Base-by-base conservation (phyloP, 805 yeast genomes). In the Ogataea ramenticola region DNA sequence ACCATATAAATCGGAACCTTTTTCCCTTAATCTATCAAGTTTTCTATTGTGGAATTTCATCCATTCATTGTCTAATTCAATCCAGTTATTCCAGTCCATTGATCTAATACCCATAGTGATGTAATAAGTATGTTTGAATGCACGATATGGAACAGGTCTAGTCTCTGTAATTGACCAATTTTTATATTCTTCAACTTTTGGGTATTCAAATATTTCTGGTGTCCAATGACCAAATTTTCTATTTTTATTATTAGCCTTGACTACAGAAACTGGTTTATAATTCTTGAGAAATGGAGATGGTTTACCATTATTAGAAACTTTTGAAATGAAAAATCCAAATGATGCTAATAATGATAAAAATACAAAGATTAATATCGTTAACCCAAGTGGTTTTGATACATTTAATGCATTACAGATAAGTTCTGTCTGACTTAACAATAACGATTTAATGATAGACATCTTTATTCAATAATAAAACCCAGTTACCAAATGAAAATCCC, bases 61-160 rank as follows among this genome's bases (percentile, higher is more conserved):
- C 83, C 84, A 82, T 60, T 81, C 80, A 47, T 77, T 79, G 57
- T 81, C 87, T 46, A 82, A 65, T 55, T 81, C 82, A 48, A 81
- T 75, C 88, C 88, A 81, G 41, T 66, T 67, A 43, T 74, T 64
- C 71, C 74, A 74, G 40, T 78, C 75, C 82, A 80, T 74, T 46
- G 65, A 65, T 49, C 87, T 64, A 36, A 80, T 80, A 7, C 87
- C 88, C 88, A 81, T 81, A 21, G 82, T 81, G 40, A 81, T 71
- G 50, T 65, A 72, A 55, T 81, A 81, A 46, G 74, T 77, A 58
- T 78, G 82, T 55, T 72, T 79, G 63, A 81, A 82, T 0, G 87
- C 85, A 40, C 86, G 65, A 53, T 79, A 79, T n/a, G 84, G 80
- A 32, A 76, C 54, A 1, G 85, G 83, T 44, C 60, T 63, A 4